Evolutionary conservation across 2,329 filamentous ascomycete genomes (phyloP).

Genomic region (Aurifilum marmelostoma): DNA sequence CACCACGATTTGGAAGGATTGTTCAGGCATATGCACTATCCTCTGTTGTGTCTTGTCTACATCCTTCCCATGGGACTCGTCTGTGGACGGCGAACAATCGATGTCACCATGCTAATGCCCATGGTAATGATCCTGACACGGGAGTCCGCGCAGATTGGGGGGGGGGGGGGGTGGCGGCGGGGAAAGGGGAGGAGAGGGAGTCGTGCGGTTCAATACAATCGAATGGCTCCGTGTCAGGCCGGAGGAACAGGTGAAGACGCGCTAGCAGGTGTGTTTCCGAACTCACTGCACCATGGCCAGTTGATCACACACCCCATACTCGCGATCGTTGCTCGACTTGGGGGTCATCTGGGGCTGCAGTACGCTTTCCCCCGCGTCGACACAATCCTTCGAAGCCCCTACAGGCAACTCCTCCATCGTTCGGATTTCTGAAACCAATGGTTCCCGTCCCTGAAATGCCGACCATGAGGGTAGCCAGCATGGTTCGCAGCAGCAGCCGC

Average conservation of each 20-base stretch:
- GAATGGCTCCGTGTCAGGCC: not conserved
- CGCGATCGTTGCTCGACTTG: not conserved
- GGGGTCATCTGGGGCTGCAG: not conserved
- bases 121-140: not conserved
- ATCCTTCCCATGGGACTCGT: not conserved
- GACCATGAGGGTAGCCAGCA: constrained; percentile 1
- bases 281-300: not conserved
- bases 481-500: not conserved
- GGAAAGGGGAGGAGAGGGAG: no score
- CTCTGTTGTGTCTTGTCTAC: not conserved
- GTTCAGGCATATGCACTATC: not conserved
- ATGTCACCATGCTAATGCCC: not conserved
- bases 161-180: no score
- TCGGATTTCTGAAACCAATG: constrained; percentile 1
- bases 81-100: not conserved
- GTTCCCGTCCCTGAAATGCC: constrained; percentile 3
- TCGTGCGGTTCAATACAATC: not conserved
- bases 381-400: not conserved
- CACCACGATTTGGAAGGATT: not conserved
- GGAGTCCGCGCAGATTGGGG: not conserved
- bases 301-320: not conserved
- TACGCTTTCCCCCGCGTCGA: constrained; percentile 5
- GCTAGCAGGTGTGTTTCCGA: not conserved
- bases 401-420: not conserved
- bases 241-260: not conserved